phyloP scores from a whole-genome alignment of 192 early-diverging fungal species.

The Entrophospora sp. region DNA sequence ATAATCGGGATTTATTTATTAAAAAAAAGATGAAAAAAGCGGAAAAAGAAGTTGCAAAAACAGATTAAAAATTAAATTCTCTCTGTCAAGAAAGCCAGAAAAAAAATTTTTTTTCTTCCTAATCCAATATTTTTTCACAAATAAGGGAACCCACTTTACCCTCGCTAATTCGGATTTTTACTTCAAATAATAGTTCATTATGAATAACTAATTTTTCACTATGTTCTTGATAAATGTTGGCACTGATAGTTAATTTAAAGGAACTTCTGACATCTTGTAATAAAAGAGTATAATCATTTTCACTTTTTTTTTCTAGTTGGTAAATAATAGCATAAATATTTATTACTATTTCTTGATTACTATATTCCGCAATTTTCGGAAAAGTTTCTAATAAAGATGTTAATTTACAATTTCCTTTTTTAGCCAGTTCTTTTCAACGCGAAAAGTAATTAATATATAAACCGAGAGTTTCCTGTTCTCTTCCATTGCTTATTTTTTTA shows the following conservation, averaged over 20 bases:
- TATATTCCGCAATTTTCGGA: neutral
- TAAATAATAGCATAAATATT: conserved; percentile 2
- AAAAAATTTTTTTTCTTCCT: too few species aligned
- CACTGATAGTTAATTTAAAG: neutral
- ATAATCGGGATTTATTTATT: too few species aligned
- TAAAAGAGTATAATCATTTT: neutral
- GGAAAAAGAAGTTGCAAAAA: too few species aligned
- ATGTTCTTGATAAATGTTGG: neutral
- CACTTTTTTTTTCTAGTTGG: neutral
- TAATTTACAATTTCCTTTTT: neutral
- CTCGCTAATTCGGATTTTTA: neutral
- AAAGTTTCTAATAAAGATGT: neutral
- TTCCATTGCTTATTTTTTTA: neutral
- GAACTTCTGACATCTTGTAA: conserved; percentile 5
- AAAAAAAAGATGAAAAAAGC: too few species aligned
- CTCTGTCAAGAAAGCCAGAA: too few species aligned
- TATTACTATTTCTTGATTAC: neutral
- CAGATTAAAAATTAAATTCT: too few species aligned
- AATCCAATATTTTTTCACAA: conserved; percentile 4
- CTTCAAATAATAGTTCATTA: neutral
- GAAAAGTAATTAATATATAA: conserved; percentile 1
- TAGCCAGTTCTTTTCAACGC: neutral
- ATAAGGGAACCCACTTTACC: neutral
- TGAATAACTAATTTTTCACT: conserved; percentile 1
- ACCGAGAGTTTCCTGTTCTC: neutral